These are phyloP conservation scores for Chamaecyparis obtusa DNA, from an alignment of 75 land plant genomes.

Conservation along the genomic window DNA sequence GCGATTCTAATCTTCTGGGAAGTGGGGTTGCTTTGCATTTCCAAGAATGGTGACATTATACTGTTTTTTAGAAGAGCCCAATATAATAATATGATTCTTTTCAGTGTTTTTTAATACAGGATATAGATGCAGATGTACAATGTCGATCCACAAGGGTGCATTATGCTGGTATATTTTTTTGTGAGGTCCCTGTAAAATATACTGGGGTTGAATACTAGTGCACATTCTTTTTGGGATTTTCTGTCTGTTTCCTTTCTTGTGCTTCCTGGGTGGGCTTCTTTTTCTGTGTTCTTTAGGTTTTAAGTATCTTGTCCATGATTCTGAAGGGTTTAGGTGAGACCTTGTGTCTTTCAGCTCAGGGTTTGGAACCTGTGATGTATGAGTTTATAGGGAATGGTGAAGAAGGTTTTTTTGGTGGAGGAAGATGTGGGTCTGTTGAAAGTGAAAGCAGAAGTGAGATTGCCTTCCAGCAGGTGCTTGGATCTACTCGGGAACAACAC, in stretches of 20 bases:
- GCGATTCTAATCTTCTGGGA: background rate
- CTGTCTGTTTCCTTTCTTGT: too few species aligned
- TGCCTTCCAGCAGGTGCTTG: background rate
- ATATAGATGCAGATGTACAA: background rate
- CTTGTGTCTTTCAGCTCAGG: background rate
- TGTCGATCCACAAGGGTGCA: background rate
- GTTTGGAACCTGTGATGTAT: background rate
- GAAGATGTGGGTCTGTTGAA: conserved; percentile 1
- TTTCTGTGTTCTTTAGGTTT: background rate
- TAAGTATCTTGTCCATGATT: background rate
- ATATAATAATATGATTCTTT: background rate
- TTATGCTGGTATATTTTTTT: background rate
- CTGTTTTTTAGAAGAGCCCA: background rate
- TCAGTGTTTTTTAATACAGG: background rate
- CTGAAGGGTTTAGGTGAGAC: background rate
- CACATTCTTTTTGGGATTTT: too few species aligned
- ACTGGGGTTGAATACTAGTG: background rate
- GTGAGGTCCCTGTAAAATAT: background rate
- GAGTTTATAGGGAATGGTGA: background rate
- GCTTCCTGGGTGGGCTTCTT: background rate
- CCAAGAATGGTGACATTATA: background rate
- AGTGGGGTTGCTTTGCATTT: background rate
- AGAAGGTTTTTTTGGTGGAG: background rate
- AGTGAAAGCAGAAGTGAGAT: conserved; percentile 11
- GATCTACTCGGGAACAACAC: background rate